Percentiles rank a stretch among this genome's conserved stretches.
These are phyloP conservation scores for Condylostoma magnum DNA, from an alignment of 169 alveolate genomes.

Conservation along the genomic window DNA sequence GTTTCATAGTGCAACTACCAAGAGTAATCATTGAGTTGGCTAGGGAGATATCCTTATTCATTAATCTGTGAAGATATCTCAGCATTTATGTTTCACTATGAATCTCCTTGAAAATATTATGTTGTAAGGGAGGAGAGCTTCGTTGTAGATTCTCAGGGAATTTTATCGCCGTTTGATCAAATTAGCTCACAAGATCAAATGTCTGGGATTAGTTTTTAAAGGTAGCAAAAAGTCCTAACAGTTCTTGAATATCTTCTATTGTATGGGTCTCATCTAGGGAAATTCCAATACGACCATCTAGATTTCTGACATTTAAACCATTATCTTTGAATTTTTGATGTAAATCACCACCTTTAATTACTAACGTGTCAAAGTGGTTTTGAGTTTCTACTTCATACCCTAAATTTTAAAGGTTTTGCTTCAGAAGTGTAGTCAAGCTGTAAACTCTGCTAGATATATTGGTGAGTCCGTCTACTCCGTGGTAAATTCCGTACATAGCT, in stretches of 20 bases:
- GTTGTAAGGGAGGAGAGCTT: conserved; percentile 40
- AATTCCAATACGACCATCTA: conserved; percentile 19
- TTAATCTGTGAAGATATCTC: conserved; percentile 75
- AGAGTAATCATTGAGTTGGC: conserved; percentile 82
- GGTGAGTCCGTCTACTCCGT: conserved; percentile 77
- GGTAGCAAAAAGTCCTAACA: conserved; percentile 28
- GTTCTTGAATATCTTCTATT: conserved; percentile 56
- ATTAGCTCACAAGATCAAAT: not conserved
- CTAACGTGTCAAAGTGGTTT: conserved; percentile 54
- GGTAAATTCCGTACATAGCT: conserved; percentile 78
- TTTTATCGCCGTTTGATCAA: not conserved
- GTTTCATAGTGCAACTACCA: conserved; percentile 90
- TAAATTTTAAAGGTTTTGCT: conserved; percentile 4
- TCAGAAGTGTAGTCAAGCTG: conserved; percentile 37
- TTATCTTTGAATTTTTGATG: conserved; percentile 25
- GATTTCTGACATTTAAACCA: conserved; percentile 54
- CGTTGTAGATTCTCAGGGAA: conserved; percentile 34
- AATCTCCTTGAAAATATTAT: conserved; percentile 61
- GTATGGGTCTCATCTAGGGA: conserved; percentile 72
- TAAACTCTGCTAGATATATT: conserved; percentile 67
- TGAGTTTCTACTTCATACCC: conserved; percentile 34
- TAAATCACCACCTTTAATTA: conserved; percentile 16
- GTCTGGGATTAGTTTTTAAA: not conserved
- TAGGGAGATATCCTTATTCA: conserved; percentile 71
- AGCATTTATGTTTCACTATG: conserved; percentile 80